These are phyloP conservation scores for Ambrosiella beaveri DNA, from an alignment of 2,329 filamentous ascomycete genomes.

Conservation along the genomic window DNA sequence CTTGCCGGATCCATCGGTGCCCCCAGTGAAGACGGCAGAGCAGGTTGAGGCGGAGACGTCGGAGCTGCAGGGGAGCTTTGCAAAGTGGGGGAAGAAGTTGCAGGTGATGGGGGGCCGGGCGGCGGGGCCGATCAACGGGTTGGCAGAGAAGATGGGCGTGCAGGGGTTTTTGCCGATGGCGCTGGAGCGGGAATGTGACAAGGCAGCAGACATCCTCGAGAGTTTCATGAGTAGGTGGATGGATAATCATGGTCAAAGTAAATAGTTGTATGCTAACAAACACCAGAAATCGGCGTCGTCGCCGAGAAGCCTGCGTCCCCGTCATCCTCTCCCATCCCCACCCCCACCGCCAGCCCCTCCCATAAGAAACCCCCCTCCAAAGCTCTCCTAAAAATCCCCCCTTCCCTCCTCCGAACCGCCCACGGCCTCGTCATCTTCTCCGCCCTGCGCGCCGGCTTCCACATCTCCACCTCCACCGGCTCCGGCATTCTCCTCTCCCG, in stretches of 20 bases:
- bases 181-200: slow-evolving; percentile 79
- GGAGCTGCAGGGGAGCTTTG: slow-evolving; percentile 1
- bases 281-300: slow-evolving; percentile 25
- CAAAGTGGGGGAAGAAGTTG: slow-evolving; percentile 12
- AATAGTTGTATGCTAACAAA: neutral
- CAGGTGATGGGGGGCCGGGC: slow-evolving; percentile 13
- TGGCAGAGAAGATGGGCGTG: slow-evolving; percentile 65
- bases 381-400: slow-evolving; percentile 36
- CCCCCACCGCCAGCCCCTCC: neutral
- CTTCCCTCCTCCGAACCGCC: slow-evolving; percentile 44
- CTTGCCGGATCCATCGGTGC: neutral
- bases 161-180: slow-evolving; percentile 78
- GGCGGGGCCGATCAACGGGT: slow-evolving; percentile 49
- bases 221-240: slow-evolving; percentile 62
- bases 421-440: slow-evolving; percentile 58
- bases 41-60: neutral
- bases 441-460: slow-evolving; percentile 48
- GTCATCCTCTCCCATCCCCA: neutral
- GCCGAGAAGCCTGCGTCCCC: slow-evolving; percentile 27
- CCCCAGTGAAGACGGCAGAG: neutral
- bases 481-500: slow-evolving; percentile 48
- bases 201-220: slow-evolving; percentile 66
- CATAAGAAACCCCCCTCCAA: slow-evolving; percentile 15
- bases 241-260: slow-evolving; percentile 1
- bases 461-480: slow-evolving; percentile 48